phyloP scores from a whole-genome alignment of 2,329 filamentous ascomycete species.

The Cordyceps tenuipes region DNA sequence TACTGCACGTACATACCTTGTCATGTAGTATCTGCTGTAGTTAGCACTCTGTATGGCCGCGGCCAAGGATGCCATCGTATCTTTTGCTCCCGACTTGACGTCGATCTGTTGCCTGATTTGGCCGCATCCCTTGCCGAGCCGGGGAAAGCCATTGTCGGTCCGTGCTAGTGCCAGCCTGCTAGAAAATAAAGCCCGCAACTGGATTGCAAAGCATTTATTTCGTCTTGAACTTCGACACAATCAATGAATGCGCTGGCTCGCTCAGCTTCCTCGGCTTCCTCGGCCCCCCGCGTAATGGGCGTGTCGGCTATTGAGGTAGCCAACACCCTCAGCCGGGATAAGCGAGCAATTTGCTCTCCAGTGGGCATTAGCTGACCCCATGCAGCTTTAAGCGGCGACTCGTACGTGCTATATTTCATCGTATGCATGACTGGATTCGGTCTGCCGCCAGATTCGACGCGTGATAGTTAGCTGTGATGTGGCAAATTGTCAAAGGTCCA shows the following conservation, averaged over 20 bases:
- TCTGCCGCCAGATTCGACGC: not conserved
- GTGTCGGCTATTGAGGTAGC: not conserved
- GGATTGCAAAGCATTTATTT: not conserved
- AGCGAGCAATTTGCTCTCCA: not conserved
- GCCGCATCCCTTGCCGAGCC: not conserved
- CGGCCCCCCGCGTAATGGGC: not conserved
- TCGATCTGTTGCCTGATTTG: not conserved
- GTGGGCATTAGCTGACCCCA: not conserved
- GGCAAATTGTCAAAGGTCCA: too few relatives aligned
- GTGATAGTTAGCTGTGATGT: not conserved
- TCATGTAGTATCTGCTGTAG: too few relatives aligned
- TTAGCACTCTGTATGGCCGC: not conserved
- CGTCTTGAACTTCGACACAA: not conserved
- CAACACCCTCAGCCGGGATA: not conserved
- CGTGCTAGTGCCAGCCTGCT: not conserved
- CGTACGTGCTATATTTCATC: not conserved
- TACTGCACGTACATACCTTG: too few relatives aligned
- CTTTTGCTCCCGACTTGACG: not conserved
- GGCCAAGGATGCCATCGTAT: not conserved
- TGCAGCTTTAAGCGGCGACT: not conserved
- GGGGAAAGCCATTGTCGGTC: not conserved
- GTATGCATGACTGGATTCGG: too few relatives aligned
- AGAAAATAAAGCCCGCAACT: not conserved
- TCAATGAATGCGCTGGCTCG: not conserved
- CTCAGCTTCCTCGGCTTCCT: not conserved